phyloP scores from a whole-genome alignment of 208 protist species.

The Novymonas esmeraldas region DNA sequence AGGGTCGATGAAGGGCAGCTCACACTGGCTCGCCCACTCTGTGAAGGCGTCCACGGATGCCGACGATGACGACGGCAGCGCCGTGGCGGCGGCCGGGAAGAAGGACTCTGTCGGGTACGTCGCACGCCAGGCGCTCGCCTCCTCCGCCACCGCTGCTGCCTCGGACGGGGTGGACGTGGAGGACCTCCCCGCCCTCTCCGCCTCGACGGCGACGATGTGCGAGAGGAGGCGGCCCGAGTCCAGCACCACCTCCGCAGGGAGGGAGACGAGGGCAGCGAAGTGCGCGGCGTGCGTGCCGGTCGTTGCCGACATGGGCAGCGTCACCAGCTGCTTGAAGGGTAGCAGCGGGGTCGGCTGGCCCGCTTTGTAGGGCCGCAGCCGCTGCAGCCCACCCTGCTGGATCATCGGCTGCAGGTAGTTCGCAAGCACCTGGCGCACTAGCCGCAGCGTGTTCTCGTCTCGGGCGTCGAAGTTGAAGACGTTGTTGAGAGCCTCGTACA shows the following conservation, averaged over 20 bases:
- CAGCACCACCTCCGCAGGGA: constrained; percentile 7
- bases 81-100: constrained; percentile 4
- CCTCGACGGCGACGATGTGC: constrained; percentile 5
- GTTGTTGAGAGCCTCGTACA: constrained; percentile 82
- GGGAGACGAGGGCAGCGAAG: constrained; percentile 9
- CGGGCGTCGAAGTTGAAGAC: constrained; percentile 86
- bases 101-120: constrained; percentile 28
- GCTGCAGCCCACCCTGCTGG: constrained; percentile 43
- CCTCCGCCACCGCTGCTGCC: too few species aligned
- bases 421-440: constrained; percentile 68
- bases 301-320: constrained; percentile 15
- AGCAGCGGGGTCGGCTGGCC: constrained; percentile 36
- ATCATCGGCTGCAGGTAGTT: constrained; percentile 48
- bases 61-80: neutral
- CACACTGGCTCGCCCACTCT: constrained; percentile 52
- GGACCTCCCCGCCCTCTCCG: constrained; percentile 2
- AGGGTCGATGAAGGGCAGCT: constrained; percentile 61
- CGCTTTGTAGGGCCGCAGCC: constrained; percentile 46
- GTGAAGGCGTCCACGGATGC: constrained; percentile 45
- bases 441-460: constrained; percentile 76
- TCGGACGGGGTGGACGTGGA: too few species aligned
- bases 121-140: too few species aligned
- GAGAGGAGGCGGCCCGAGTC: neutral
- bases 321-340: constrained; percentile 32
- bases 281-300: neutral